A percentile compares a stretch with the other conserved stretches of the same genome.
Conservation (phyloP, 2,329 filamentous ascomycete genomes). For the Aureobasidium uvarum region DNA sequence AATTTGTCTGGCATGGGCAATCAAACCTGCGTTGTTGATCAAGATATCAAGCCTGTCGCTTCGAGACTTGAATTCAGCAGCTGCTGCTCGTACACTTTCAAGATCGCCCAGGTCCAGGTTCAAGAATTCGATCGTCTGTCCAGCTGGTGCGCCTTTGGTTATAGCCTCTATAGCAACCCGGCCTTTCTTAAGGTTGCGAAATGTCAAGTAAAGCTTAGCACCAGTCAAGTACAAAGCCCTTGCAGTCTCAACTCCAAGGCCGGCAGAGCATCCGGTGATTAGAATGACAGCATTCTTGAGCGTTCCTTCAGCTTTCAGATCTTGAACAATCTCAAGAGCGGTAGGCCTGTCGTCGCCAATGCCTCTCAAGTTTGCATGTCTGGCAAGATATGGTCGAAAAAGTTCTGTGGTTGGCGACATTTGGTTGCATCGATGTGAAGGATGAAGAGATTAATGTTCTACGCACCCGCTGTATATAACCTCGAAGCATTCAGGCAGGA, state of each 20-base stretch:
- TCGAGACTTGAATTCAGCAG: conserved; percentile 36
- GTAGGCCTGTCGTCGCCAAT: conserved; percentile 37
- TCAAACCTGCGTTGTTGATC: conserved; percentile 35
- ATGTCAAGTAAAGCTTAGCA: conserved; percentile 48
- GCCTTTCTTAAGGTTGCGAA: conserved; percentile 46
- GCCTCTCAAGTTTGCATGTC: conserved; percentile 27
- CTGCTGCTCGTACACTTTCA: conserved; percentile 38
- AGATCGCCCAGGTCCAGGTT: conserved; percentile 38
- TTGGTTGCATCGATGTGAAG: not conserved
- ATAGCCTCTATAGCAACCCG: conserved; percentile 37
- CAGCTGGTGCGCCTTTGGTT: conserved; percentile 1
- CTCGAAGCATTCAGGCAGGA: not conserved
- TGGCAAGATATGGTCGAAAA: conserved; percentile 15
- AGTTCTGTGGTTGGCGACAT: conserved; percentile 5
- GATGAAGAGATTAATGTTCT: not conserved
- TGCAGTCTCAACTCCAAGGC: conserved; percentile 48
- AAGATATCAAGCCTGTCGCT: conserved; percentile 43
- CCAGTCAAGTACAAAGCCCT: conserved; percentile 49
- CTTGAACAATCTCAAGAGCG: conserved; percentile 33
- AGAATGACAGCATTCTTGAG: conserved; percentile 43
- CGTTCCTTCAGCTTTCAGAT: conserved; percentile 36
- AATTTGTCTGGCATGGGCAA: not conserved
- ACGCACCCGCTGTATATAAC: not conserved
- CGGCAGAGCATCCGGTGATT: conserved; percentile 49
- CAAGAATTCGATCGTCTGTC: conserved; percentile 31